Percentiles rank a stretch among this genome's conserved stretches.
phyloP scores from a whole-genome alignment of 2,329 filamentous ascomycete genomes.

The Tolypocladium endophyticum region DNA sequence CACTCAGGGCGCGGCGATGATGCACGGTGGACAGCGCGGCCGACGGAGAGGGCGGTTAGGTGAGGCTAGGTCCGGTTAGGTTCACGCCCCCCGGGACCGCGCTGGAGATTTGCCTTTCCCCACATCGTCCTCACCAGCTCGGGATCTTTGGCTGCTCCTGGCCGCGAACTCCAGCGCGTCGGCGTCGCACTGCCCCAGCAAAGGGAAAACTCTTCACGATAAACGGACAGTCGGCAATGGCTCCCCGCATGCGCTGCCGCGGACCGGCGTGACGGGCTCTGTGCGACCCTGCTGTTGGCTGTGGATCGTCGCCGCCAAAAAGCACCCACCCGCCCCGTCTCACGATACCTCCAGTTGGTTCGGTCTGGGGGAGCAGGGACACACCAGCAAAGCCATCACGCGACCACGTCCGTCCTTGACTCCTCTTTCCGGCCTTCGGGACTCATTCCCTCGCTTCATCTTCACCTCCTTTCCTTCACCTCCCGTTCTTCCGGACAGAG shows the following conservation, averaged over 20 bases:
- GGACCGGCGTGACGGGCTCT: neutral
- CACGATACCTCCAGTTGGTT: constrained; percentile 6
- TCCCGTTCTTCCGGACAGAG: neutral
- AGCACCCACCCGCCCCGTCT: constrained; percentile 1
- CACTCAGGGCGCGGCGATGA: constrained; percentile 14
- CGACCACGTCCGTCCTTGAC: constrained; percentile 4
- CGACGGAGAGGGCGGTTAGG: neutral
- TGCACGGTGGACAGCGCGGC: constrained; percentile 17
- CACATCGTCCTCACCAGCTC: neutral
- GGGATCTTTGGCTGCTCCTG: too few species aligned
- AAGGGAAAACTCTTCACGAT: neutral
- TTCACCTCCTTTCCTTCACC: neutral
- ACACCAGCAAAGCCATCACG: constrained; percentile 6
- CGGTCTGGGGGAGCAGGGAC: neutral
- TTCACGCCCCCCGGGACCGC: neutral
- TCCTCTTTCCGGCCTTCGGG: neutral
- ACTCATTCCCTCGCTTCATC: neutral
- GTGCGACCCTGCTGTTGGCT: neutral
- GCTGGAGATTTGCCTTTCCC: neutral
- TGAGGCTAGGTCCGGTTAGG: neutral
- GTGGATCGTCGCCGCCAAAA: neutral
- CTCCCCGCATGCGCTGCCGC: neutral
- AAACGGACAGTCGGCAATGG: neutral
- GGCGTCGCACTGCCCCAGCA: neutral
- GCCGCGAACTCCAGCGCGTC: neutral